Conservation (phyloP, 768 basidiomycete species). For the Sistotremastrum niveocremeum region DNA sequence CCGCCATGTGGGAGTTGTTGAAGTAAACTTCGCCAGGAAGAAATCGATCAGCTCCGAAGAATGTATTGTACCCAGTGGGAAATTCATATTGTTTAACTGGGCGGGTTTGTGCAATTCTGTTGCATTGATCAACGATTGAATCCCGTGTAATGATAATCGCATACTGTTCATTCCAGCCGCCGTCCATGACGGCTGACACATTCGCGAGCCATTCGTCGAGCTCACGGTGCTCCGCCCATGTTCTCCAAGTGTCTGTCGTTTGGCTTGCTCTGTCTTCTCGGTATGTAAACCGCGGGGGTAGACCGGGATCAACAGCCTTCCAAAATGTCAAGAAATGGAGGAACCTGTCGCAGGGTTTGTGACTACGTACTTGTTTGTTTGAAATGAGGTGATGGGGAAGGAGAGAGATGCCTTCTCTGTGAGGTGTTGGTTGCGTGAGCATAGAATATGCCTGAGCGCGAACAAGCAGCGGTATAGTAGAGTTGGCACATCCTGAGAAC, state of each 20-base stretch:
- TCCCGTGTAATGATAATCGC: constrained; percentile 11
- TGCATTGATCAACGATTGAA: not conserved
- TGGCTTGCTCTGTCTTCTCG: constrained; percentile 60
- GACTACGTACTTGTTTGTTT: constrained; percentile 45
- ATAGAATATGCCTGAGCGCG: constrained; percentile 67
- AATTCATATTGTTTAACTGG: constrained; percentile 77
- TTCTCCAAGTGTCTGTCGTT: constrained; percentile 71
- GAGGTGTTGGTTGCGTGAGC: constrained; percentile 33
- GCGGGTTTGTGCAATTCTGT: constrained; percentile 45
- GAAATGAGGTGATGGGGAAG: constrained; percentile 81
- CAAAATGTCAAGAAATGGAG: constrained; percentile 6
- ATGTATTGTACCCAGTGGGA: constrained; percentile 80
- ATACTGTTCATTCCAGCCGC: constrained; percentile 83
- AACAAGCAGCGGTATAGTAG: not conserved
- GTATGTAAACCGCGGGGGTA: constrained; percentile 50
- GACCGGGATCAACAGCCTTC: constrained; percentile 64
- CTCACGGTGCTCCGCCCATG: constrained; percentile 68
- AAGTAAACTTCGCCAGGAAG: constrained; percentile 84
- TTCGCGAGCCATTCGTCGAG: constrained; percentile 92
- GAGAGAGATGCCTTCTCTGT: constrained; percentile 45
- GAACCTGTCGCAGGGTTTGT: not conserved
- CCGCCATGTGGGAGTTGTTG: constrained; percentile 49
- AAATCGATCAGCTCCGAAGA: constrained; percentile 73
- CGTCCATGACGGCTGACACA: constrained; percentile 72
- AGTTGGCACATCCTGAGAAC: not conserved